phyloP scores from a whole-genome alignment of 495 filamentous ascomycete species.

The Thozetella sp. region DNA sequence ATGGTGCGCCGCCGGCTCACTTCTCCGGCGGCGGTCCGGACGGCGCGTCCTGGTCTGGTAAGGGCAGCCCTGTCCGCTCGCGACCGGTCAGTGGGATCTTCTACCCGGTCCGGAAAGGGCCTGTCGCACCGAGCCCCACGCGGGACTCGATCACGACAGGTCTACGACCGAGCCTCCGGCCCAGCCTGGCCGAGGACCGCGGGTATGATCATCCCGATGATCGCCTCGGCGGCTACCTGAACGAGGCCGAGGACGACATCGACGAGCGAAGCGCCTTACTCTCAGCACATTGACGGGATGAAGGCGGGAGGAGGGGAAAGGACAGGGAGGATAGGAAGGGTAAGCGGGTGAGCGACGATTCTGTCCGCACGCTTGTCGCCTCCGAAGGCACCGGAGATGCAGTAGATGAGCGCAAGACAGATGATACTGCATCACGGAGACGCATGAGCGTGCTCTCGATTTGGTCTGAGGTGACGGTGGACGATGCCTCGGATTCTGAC shows the following conservation, averaged over 20 bases:
- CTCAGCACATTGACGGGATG: conserved; percentile 20
- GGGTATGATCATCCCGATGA: conserved; percentile 5
- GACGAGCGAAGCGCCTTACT: conserved; percentile 10
- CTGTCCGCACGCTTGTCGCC: neutral
- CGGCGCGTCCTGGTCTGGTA: neutral
- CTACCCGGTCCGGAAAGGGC: neutral
- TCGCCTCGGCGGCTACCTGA: conserved; percentile 7
- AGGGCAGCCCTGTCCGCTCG: conserved; percentile 10
- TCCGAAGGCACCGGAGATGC: neutral
- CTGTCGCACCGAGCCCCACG: neutral
- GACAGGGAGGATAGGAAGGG: conserved; percentile 1
- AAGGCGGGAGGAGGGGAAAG: neutral
- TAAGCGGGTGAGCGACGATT: neutral
- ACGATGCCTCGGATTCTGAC: conserved; percentile 4
- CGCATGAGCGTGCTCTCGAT: conserved; percentile 10
- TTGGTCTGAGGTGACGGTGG: conserved; percentile 7
- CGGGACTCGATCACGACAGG: neutral
- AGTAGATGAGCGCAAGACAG: neutral
- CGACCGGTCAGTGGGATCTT: conserved; percentile 8
- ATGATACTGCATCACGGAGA: neutral
- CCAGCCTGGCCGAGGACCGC: neutral
- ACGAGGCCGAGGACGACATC: conserved; percentile 5
- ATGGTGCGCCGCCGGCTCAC: neutral
- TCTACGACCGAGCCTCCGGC: neutral
- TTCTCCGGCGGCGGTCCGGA: neutral